Percentiles rank a stretch among this genome's conserved stretches.
phyloP scores from a whole-genome alignment of 2,329 filamentous ascomycete species.

The Cladobotryum protrusum region DNA sequence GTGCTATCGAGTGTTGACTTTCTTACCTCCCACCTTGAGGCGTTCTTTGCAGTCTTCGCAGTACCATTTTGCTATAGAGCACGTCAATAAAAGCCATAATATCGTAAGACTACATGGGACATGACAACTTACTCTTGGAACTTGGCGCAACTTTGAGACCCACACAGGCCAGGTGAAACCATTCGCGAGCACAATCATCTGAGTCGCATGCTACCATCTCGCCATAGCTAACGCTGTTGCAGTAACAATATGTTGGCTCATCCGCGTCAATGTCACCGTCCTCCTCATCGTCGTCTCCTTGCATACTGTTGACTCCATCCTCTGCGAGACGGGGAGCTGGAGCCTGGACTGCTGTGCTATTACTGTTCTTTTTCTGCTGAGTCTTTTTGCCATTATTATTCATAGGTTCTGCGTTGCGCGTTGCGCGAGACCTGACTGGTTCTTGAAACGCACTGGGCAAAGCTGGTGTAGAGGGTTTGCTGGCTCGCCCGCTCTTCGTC shows the following conservation, averaged over 20 bases:
- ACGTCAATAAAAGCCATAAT: neutral
- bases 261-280: slow-evolving; percentile 60
- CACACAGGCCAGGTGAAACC: slow-evolving; percentile 80
- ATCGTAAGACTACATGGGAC: neutral
- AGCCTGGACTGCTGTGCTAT: slow-evolving; percentile 28
- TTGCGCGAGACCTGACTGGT: slow-evolving; percentile 44
- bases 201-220: slow-evolving; percentile 81
- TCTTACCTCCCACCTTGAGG: slow-evolving; percentile 50
- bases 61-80: slow-evolving; percentile 65
- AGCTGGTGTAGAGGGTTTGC: slow-evolving; percentile 61
- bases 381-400: slow-evolving; percentile 43
- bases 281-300: slow-evolving; percentile 30
- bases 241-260: slow-evolving; percentile 73
- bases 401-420: slow-evolving; percentile 38
- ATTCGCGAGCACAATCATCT: slow-evolving; percentile 65
- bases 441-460: slow-evolving; percentile 52
- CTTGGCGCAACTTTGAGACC: slow-evolving; percentile 73
- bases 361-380: slow-evolving; percentile 52
- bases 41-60: slow-evolving; percentile 72
- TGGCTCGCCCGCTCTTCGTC: slow-evolving; percentile 60
- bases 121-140: slow-evolving; percentile 56
- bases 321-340: slow-evolving; percentile 32
- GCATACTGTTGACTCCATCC: slow-evolving; percentile 37
- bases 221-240: slow-evolving; percentile 72
- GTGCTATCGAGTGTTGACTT: slow-evolving; percentile 40